Evolutionary conservation across 768 basidiomycete genomes (phyloP).

Genomic region (Albatrellus ellisii): DNA sequence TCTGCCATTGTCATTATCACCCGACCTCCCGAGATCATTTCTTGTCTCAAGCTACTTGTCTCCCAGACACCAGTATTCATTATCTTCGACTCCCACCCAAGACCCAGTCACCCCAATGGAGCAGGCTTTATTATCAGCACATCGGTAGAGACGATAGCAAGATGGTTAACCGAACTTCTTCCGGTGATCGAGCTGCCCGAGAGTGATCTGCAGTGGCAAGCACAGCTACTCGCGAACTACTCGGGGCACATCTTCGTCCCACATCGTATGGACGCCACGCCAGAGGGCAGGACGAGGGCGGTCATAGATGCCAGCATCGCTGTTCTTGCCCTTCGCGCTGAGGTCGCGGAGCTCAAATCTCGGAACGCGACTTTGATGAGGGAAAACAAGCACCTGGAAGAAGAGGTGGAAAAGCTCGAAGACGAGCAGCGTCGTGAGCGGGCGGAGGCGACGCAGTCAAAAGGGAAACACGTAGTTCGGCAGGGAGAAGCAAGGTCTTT

Average conservation of each 20-base stretch:
- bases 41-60: slow-evolving; percentile 28
- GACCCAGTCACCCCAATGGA: slow-evolving; percentile 41
- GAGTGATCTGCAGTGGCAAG: slow-evolving; percentile 43
- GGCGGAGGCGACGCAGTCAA: neutral
- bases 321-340: slow-evolving; percentile 29
- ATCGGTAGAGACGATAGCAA: slow-evolving; percentile 29
- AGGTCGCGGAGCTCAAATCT: slow-evolving; percentile 17
- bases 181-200: slow-evolving; percentile 35
- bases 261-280: slow-evolving; percentile 13
- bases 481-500: neutral
- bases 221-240: slow-evolving; percentile 45
- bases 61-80: slow-evolving; percentile 28
- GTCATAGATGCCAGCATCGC: slow-evolving; percentile 38
- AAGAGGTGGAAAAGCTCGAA: slow-evolving; percentile 7
- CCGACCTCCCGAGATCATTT: slow-evolving; percentile 57
- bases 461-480: neutral
- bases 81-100: slow-evolving; percentile 57
- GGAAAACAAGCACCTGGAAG: slow-evolving; percentile 13
- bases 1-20: slow-evolving; percentile 42
- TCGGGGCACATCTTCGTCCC: slow-evolving; percentile 44
- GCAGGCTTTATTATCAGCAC: slow-evolving; percentile 44
- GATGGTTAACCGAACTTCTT: slow-evolving; percentile 33
- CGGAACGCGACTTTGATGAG: slow-evolving; percentile 9
- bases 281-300: slow-evolving; percentile 19
- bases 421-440: slow-evolving; percentile 2